phyloP scores from a whole-genome alignment of 495 filamentous ascomycete species.

The Physcia stellaris region DNA sequence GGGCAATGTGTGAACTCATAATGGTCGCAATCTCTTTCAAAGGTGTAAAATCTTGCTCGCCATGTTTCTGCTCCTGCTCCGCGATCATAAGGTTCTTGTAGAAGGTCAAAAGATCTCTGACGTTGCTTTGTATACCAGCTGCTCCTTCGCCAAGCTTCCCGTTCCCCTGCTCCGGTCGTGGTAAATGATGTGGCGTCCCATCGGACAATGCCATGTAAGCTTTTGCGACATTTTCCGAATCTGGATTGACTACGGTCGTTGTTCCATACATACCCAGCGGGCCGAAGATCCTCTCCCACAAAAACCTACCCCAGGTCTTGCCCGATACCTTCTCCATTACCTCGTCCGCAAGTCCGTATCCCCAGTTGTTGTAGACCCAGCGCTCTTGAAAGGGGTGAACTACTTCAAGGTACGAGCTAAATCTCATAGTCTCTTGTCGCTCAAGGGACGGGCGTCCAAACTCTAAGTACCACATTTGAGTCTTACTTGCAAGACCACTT shows the following conservation, averaged over 20 bases:
- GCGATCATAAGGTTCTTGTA: background rate
- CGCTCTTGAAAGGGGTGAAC: slow-evolving; percentile 21
- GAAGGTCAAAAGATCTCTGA: slow-evolving; percentile 3
- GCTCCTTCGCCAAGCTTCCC: slow-evolving; percentile 3
- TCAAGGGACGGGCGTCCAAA: background rate
- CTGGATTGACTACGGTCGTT: background rate
- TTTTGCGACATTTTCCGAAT: slow-evolving; percentile 6
- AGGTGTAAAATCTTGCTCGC: no score
- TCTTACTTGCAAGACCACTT: slow-evolving; percentile 26
- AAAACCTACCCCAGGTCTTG: slow-evolving; percentile 21
- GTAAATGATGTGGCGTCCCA: slow-evolving; percentile 1
- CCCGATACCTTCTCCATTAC: slow-evolving; percentile 29
- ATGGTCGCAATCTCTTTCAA: slow-evolving; percentile 1
- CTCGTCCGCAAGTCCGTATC: slow-evolving; percentile 32
- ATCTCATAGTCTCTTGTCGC: slow-evolving; percentile 14
- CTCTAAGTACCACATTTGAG: no score
- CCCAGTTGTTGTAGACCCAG: slow-evolving; percentile 33
- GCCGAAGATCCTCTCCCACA: slow-evolving; percentile 32
- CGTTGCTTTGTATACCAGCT: slow-evolving; percentile 3
- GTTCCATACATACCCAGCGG: slow-evolving; percentile 32
- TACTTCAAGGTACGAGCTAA: slow-evolving; percentile 24
- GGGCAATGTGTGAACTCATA: background rate
- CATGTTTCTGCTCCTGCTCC: background rate
- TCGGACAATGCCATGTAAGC: slow-evolving; percentile 5
- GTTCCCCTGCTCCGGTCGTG: background rate